phyloP scores from a whole-genome alignment of 306 rosid species.

The Cicer arietinum region DNA sequence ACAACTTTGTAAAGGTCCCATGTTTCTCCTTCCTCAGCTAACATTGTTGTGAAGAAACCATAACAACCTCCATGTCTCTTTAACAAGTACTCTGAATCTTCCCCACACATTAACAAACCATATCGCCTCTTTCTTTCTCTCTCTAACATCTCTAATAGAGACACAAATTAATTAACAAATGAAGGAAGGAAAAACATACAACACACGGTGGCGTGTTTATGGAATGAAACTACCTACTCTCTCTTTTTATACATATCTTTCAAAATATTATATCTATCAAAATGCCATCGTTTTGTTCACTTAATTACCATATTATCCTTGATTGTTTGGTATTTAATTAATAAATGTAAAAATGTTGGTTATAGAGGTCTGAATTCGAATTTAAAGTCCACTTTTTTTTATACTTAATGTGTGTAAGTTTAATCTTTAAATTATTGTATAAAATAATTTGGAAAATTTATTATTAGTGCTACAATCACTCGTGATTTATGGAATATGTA shows the following conservation, averaged over 20 bases:
- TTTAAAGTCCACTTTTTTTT: too few relatives aligned
- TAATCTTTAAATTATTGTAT: background rate
- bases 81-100: conserved; percentile 80
- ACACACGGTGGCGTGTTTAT: background rate
- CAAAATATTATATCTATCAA: conserved; percentile 8
- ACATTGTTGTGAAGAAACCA: conserved; percentile 71
- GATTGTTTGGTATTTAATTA: background rate
- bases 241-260: conserved; percentile 3
- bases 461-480: too few relatives aligned
- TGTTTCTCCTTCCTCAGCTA: conserved; percentile 75
- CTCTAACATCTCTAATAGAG: background rate
- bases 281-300: background rate
- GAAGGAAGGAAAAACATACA: conserved; percentile 8
- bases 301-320: conserved; percentile 40
- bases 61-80: conserved; percentile 78
- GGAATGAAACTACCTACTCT: background rate
- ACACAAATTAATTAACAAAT: background rate
- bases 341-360: too few relatives aligned
- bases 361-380: too few relatives aligned
- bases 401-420: too few relatives aligned
- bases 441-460: too few relatives aligned
- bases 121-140: conserved; percentile 47
- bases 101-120: conserved; percentile 78
- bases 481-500: too few relatives aligned
- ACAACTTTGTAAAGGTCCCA: conserved; percentile 77